phyloP scores from a whole-genome alignment of 305 asterid species.

The Fraxinus baroniana region DNA sequence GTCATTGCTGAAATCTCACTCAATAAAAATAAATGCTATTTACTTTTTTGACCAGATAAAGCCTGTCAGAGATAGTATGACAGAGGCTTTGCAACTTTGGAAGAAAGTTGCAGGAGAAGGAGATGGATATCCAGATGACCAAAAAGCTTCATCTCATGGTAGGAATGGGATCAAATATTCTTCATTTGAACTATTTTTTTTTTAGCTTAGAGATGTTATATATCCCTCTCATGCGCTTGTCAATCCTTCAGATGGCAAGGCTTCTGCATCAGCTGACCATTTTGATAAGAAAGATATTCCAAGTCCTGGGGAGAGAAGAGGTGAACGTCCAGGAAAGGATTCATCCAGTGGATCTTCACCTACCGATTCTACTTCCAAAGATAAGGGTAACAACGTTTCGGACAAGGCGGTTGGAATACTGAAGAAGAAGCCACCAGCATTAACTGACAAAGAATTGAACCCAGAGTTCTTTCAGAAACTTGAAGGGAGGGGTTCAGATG shows the following conservation, averaged over 20 bases:
- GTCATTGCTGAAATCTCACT: conserved; percentile 2
- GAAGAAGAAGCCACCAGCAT: conserved; percentile 81
- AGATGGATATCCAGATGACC: conserved; percentile 73
- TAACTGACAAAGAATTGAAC: conserved; percentile 87
- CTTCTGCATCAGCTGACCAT: conserved; percentile 58
- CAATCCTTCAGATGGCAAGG: conserved; percentile 59
- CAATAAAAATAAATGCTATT: conserved; percentile 19
- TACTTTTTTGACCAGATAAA: conserved; percentile 56
- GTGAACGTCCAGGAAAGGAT: conserved; percentile 46
- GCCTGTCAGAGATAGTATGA: conserved; percentile 92
- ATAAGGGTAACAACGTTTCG: conserved; percentile 55
- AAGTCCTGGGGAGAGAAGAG: conserved; percentile 47
- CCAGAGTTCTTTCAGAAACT: conserved; percentile 96
- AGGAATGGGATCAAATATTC: conserved; percentile 23
- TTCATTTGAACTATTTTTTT: conserved; percentile 13
- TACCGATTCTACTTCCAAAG: conserved; percentile 42
- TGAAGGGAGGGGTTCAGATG: conserved; percentile 78
- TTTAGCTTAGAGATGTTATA: conserved; percentile 11
- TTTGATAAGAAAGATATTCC: conserved; percentile 51
- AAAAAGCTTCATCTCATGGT: conserved; percentile 68
- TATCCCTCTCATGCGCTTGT: conserved; percentile 27
- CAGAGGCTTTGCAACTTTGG: conserved; percentile 96
- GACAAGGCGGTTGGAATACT: conserved; percentile 90
- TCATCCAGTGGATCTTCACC: conserved; percentile 58
- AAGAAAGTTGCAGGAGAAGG: conserved; percentile 85